phyloP scores from a whole-genome alignment of 352 stramenopile genomes.

The Pythium periplocum region DNA sequence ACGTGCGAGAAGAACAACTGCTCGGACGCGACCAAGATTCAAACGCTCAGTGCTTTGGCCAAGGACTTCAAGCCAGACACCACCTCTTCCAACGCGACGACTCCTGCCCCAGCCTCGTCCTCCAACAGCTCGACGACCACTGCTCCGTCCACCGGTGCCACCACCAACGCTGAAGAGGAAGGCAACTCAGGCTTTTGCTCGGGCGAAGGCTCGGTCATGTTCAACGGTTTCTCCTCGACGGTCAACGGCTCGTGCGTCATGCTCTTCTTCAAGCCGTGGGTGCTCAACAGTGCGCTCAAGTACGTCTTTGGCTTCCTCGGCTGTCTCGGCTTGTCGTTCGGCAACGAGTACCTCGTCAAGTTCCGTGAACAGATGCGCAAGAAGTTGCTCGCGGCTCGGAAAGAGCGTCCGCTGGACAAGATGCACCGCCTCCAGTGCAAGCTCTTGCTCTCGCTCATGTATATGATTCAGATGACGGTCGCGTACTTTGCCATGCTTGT shows the following conservation, averaged over 20 bases:
- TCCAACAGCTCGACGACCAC: conserved; percentile 12
- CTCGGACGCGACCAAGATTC: conserved; percentile 55
- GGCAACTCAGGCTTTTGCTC: conserved; percentile 41
- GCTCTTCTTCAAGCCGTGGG: conserved; percentile 77
- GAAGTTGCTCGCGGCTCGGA: conserved; percentile 30
- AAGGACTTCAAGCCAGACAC: conserved; percentile 25
- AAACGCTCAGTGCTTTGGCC: conserved; percentile 40
- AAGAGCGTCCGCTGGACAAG: conserved; percentile 35
- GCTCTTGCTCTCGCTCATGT: conserved; percentile 45
- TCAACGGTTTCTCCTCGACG: conserved; percentile 75
- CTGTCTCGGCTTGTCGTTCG: conserved; percentile 52
- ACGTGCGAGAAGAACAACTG: conserved; percentile 55
- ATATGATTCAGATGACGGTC: conserved; percentile 81
- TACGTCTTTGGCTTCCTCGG: conserved; percentile 71
- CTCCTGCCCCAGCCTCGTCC: not conserved
- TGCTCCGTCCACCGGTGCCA: conserved; percentile 14
- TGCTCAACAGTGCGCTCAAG: conserved; percentile 66
- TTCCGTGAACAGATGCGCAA: conserved; percentile 46
- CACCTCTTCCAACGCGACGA: not conserved
- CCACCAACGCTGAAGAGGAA: conserved; percentile 13
- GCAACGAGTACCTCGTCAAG: conserved; percentile 63
- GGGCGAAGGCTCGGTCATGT: conserved; percentile 72
- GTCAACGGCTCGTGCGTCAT: conserved; percentile 67
- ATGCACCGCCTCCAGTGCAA: conserved; percentile 64
- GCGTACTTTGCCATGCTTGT: conserved; percentile 82